Percentiles rank a stretch among this genome's conserved stretches.
Conservation (phyloP, 306 rosid genomes). For the Abrus pulchellus region DNA sequence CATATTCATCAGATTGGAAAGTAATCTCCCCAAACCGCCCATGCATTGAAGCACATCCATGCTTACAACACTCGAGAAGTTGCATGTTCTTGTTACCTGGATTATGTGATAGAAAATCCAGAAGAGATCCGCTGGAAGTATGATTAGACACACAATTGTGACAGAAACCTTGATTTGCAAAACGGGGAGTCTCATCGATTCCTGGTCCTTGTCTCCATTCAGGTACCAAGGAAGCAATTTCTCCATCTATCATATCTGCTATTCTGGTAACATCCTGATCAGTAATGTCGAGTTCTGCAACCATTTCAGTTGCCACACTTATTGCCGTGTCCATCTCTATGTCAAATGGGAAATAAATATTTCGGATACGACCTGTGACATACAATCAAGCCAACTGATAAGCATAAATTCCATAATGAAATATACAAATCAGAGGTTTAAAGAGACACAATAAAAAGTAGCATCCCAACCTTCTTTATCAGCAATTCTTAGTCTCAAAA, state of each 20-base stretch:
- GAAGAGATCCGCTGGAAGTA: conserved; percentile 68
- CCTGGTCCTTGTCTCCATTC: conserved; percentile 83
- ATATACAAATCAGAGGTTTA: not conserved
- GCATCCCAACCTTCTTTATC: conserved; percentile 83
- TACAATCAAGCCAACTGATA: conserved; percentile 23
- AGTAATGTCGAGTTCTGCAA: conserved; percentile 88
- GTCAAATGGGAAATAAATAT: conserved; percentile 92
- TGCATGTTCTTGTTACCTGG: conserved; percentile 54
- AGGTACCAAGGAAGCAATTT: conserved; percentile 82
- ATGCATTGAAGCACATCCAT: conserved; percentile 78
- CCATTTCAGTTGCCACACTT: conserved; percentile 96
- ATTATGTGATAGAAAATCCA: conserved; percentile 59
- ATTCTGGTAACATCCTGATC: conserved; percentile 90
- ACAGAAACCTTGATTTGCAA: conserved; percentile 64
- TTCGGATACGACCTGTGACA: conserved; percentile 80
- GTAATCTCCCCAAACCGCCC: conserved; percentile 96
- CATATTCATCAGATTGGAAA: conserved; percentile 72
- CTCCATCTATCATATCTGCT: conserved; percentile 97
- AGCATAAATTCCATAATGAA: conserved; percentile 30
- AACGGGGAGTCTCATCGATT: conserved; percentile 73
- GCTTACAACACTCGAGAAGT: conserved; percentile 67
- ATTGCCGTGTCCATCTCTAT: conserved; percentile 85
- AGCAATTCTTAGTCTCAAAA: conserved; percentile 84
- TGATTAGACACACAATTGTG: conserved; percentile 76
- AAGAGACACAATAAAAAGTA: conserved; percentile 20